These are phyloP conservation scores for Hansfordia pulvinata DNA, from an alignment of 2,329 filamentous ascomycete species.

Conservation along the genomic window DNA sequence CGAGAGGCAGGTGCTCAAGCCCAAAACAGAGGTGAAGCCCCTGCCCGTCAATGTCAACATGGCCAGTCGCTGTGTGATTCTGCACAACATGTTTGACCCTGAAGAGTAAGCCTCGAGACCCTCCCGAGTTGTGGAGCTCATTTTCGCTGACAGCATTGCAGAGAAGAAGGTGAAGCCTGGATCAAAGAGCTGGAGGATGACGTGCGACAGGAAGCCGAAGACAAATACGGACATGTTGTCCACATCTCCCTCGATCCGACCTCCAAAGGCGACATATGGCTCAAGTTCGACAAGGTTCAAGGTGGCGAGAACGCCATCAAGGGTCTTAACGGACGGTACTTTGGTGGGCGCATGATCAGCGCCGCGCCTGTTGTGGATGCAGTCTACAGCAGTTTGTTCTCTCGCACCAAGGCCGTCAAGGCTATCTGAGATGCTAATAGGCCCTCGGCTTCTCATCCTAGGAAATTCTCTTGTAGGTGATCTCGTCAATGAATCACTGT, in stretches of 20 bases:
- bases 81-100: slow-evolving; percentile 93
- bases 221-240: slow-evolving; percentile 93
- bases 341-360: slow-evolving; percentile 84
- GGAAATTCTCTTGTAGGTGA: too few species aligned
- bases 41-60: slow-evolving; percentile 79
- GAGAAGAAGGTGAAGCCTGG: slow-evolving; percentile 79
- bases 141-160: slow-evolving; percentile 27
- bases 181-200: slow-evolving; percentile 90
- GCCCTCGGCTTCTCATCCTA: slow-evolving; percentile 27
- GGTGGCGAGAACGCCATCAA: slow-evolving; percentile 97
- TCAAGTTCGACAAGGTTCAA: slow-evolving; percentile 94
- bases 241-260: slow-evolving; percentile 93
- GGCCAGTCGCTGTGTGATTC: slow-evolving; percentile 83
- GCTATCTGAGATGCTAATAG: slow-evolving; percentile 58
- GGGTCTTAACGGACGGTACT: slow-evolving; percentile 91
- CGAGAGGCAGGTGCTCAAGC: slow-evolving; percentile 60
- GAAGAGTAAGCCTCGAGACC: slow-evolving; percentile 56
- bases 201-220: slow-evolving; percentile 81
- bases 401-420: slow-evolving; percentile 70
- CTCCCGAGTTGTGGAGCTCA: background rate
- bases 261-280: slow-evolving; percentile 89
- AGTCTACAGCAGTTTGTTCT: slow-evolving; percentile 95
- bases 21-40: slow-evolving; percentile 66
- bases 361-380: slow-evolving; percentile 95
- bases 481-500: too few species aligned